Base-by-base conservation (phyloP, 306 rosid genomes). In the Macrotyloma uniflorum region DNA sequence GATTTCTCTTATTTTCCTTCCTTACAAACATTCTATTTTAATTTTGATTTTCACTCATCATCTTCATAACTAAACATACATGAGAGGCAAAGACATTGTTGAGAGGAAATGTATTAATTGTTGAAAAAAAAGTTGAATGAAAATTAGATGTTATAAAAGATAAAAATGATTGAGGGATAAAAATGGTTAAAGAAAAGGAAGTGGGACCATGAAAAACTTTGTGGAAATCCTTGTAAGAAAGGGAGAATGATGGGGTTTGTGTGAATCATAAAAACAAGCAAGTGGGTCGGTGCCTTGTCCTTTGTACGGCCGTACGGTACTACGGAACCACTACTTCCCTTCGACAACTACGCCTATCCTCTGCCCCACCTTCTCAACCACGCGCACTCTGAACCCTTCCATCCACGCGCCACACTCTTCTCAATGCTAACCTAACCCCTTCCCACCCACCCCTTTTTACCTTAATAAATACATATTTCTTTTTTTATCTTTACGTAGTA, bases 271-370 rank as follows among this genome's bases (percentile, higher is more conserved):
- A 64, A 65, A 83, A 53, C 72, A 24, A 26, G 80, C 55, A 79
- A 81, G 65, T 76, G 80, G 85, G 83, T 84, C 78, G 85, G 85
- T 77, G 83, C 3, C 16, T 0, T 80, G 88, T 84, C 85, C 83
- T 84, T 72, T 80, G 88, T 80, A 84, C 88, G 74, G 75, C 23
- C 38, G 84, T 84, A 84, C 87, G 87, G 77, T 40, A 0, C 3
- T 59, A 49, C 74, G 77, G 57, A 55, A 79, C 67, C 42, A 63
- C 47, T 14, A 46, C 68, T 69, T 19, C 26, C 26, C 57, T 13
- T 30, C 43, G 74, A 82, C 32, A 53, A 71, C 65, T 69, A 72
- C 78, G 61, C 57, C 71, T 9, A 36, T 24, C 54, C 13, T 5
- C 11, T 0, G 59, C 38, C 69, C 78, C 74, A 68, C 71, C 6